Evolutionary conservation across 305 asterid genomes (phyloP), one percentile per base, ranked within the genome.

Genomic region (Fraxinus nigra): DNA sequence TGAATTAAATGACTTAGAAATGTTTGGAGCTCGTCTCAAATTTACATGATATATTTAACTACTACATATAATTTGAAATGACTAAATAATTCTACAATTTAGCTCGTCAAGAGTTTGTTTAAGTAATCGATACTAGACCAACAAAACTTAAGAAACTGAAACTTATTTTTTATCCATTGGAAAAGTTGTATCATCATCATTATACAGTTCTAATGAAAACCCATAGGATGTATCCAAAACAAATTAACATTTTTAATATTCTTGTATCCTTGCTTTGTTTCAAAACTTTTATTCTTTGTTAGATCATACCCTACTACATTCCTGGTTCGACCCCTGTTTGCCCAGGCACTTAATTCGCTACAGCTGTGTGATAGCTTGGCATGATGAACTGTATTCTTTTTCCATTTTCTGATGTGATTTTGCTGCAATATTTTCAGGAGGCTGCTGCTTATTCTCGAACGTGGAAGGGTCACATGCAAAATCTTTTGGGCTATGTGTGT

Each of bases 361-460:
- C 35, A 32, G 40, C 3, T 32, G 13, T 30, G 43, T 70, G 75
- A 33, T 30, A 14, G 43, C 43, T 48, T 48, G 61, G 61, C 7
- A 70, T 32, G 14, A 30, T 70, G 30, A 16, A 32, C 22, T 70
- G 22, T 76, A 22, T 43, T 82, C 28, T 32, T 69, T 43, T 65
- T 63, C 28, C 18, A 61, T 9, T 82, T 37, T 82, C 82, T 78
- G 73, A 80, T 83, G 65, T 81, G 81, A 46, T 81, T 75, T 82
- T 51, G 72, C 76, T 82, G 83, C 81, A 77, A 75, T 81, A 69
- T 77, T 86, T 79, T 63, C 95, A 97, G 99, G 98, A 97, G 90
- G 99, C 99, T 88, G 99, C 99, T 81, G 95, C 97, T 24, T 97
- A 93, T 91, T 97, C 99, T 85, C 93, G 99, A 83, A 94, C 98